Base-by-base conservation (phyloP, 1,284 basidiomycete genomes). In the Jaminaea rosea region DNA sequence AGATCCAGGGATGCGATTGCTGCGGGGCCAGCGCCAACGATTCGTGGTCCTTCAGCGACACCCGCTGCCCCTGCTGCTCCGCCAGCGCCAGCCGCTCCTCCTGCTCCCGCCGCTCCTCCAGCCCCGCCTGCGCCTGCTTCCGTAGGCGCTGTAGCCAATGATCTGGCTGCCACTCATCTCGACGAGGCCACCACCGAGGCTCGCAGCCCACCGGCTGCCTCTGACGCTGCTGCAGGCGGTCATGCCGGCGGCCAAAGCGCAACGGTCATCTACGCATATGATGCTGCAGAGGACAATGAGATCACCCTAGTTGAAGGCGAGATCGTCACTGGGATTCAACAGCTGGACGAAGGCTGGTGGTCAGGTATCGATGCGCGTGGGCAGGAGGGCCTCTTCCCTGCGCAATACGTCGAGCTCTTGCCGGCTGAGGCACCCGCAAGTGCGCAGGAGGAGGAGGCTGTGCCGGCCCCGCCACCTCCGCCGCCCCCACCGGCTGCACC, bases 261-360 rank as follows among this genome's bases (percentile, higher is more conserved):
- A 3, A 57, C 55, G 2, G 69, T 64, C 7, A 53, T 65, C 31
- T 73, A 67, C 58, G 65, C 65, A 19, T 72, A 73, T 49, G 65
- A 64, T 19, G 69, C 72, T 5, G 60, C 56, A n/a, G 58, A 60
- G 46, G 71, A 72, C 51, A 70, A 70, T 47, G 71, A 73, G 50
- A 50, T 73, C 11, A 55, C 52, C 15, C 50, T 69, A 3, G 58
- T 59, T 10, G 71, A 73, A 44, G 67, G 69, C 3, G 56, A 65
- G 4, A 46, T 53, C 8, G 66, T 73, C 31, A 56, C 58, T 1
- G 44, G 58, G 21, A 63, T 73, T 24, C 61, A 72, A 28, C 62
- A 69, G 52, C 58, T 69, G 13, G 70, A 72, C 46, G 69, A 73
- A 28, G 71, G 69, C 6, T 73, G 71, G 71, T 73, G 71, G 71